Evolutionary conservation across 305 asterid species (phyloP), one percentile per base, ranked within the genome.

Genomic region (Rubia occidens): DNA sequence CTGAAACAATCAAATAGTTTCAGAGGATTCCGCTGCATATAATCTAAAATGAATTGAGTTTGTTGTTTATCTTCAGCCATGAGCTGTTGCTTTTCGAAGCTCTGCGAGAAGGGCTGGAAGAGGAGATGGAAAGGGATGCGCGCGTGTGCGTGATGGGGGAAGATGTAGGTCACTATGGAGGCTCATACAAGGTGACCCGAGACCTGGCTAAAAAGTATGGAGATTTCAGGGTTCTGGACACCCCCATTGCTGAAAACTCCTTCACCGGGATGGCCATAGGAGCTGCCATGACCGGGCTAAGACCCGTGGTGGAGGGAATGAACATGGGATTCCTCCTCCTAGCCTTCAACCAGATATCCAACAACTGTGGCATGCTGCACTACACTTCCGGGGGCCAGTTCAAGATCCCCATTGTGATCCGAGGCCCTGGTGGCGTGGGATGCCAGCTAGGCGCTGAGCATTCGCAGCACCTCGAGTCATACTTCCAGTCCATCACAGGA

Each of bases 51-150:
- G n/a, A 13, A 13, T 15, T 49, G 54, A 47, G 54, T 14, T 13
- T 49, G 2, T 47, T 47, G n/a, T 47, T 47, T 13, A 47, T 20
- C 20, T 51, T 15, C 20, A 51, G 56, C 90, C 55, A 86, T 88
- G 95, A 88, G 85, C 80, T 88, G 95, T 91, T 91, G 45, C 86
- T 86, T 76, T 88, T 88, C 69, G 96, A 88, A 84, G 96, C 93
- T 51, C 89, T 88, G 15, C 78, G 85, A 5, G 93, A 88, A 80
- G 96, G 96, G 18, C 82, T 88, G 32, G 93, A 88, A 40, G 93
- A 88, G 80, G 96, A 86, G 73, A 88, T 85, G 96, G 88, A 80
- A 10, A 73, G 91, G 72, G 93, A 88, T 78, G 84, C 86, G 14
- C 69, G 79, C 4, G 96, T 86, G 35, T 86, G 93, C 71, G 81